A percentile compares a stretch with the other conserved stretches of the same genome.
Evolutionary conservation across 78 protist species (phyloP).

Genomic region (Dictyostelium intermedium): DNA sequence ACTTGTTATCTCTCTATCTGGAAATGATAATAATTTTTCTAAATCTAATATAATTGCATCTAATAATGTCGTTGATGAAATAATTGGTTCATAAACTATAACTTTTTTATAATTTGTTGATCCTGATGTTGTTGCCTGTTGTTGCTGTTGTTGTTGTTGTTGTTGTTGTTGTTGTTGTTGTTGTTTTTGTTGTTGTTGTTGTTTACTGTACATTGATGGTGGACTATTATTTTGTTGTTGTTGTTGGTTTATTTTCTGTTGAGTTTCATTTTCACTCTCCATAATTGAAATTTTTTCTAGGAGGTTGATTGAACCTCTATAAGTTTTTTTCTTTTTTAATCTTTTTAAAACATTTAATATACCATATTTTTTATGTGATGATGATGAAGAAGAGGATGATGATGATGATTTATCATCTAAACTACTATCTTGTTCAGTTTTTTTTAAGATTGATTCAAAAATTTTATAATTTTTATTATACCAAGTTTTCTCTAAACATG

Average conservation of each 20-base stretch:
- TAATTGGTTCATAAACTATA: constrained; percentile 1
- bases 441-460: background rate
- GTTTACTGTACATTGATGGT: background rate
- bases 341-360: background rate
- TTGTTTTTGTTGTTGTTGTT: background rate
- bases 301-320: background rate
- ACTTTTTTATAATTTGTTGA: background rate
- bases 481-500: background rate
- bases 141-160: background rate
- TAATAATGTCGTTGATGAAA: background rate
- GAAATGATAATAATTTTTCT: background rate
- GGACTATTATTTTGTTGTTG: background rate
- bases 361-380: background rate
- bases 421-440: background rate
- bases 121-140: background rate
- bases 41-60: background rate
- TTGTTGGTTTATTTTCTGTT: background rate
- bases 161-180: background rate
- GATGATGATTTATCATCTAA: background rate
- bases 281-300: background rate
- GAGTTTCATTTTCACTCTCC: background rate
- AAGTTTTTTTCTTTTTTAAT: background rate
- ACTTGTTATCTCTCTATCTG: background rate
- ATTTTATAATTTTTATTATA: background rate
- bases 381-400: background rate